These are phyloP conservation scores for Rutstroemia sp. DNA, from an alignment of 2,329 filamentous ascomycete genomes.

Conservation along the genomic window DNA sequence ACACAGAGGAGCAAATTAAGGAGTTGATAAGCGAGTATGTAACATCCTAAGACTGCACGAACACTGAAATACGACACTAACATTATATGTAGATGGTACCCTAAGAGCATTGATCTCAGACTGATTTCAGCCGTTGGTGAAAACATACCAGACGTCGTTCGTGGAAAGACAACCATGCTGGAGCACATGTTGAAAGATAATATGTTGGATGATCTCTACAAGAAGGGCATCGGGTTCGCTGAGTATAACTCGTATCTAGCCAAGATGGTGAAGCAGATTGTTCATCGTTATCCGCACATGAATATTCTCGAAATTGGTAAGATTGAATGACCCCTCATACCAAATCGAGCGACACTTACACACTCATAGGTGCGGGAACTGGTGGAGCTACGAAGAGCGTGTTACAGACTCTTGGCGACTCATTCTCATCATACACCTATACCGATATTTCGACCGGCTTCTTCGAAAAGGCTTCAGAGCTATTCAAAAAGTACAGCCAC, in stretches of 20 bases:
- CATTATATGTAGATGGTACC: not conserved
- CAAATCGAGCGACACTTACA: no score
- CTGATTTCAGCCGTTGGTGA: conserved; percentile 16
- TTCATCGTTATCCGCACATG: not conserved
- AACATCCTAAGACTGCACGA: no score
- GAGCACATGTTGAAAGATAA: conserved; percentile 17
- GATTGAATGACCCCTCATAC: no score
- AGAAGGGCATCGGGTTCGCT: conserved; percentile 11
- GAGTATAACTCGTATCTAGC: conserved; percentile 5
- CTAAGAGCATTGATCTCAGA: conserved; percentile 11
- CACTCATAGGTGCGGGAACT: conserved; percentile 23
- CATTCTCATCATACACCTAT: not conserved
- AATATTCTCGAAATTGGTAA: not conserved
- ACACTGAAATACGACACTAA: not conserved
- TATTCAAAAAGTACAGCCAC: not conserved
- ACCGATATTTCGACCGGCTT: conserved; percentile 2
- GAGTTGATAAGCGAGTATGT: not conserved
- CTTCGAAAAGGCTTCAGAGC: not conserved
- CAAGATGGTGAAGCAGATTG: not conserved
- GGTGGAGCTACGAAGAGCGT: conserved; percentile 17
- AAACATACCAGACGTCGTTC: conserved; percentile 15
- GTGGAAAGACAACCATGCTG: conserved; percentile 15
- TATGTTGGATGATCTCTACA: conserved; percentile 16
- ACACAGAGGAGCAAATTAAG: not conserved
- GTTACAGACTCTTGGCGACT: conserved; percentile 4